Evolutionary conservation across 2,329 filamentous ascomycete genomes (phyloP).

Genomic region (Penicillium italicum): DNA sequence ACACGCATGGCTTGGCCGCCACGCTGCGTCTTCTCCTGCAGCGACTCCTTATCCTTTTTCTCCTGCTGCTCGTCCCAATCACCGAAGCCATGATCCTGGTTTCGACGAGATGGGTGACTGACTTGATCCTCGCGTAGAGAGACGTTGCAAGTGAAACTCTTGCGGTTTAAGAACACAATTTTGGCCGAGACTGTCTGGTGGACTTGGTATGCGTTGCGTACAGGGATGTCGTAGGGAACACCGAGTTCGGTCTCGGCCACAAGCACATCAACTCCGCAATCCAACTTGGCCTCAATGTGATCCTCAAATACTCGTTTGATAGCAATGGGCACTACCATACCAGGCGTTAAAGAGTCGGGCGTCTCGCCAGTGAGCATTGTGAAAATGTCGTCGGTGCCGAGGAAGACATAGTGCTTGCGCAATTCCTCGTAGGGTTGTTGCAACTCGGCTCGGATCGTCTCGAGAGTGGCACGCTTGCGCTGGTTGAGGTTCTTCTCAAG

Average conservation of each 20-base stretch:
- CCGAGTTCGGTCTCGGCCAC: slow-evolving; percentile 80
- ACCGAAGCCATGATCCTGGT: slow-evolving; percentile 67
- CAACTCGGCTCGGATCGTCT: slow-evolving; percentile 91
- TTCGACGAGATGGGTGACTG: slow-evolving; percentile 66
- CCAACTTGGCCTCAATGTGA: slow-evolving; percentile 87
- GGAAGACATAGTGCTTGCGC: slow-evolving; percentile 69
- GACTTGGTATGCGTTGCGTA: slow-evolving; percentile 69
- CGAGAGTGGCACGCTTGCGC: slow-evolving; percentile 89
- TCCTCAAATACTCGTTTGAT: slow-evolving; percentile 86
- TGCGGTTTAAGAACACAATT: slow-evolving; percentile 80
- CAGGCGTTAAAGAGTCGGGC: slow-evolving; percentile 72
- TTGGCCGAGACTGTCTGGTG: slow-evolving; percentile 88
- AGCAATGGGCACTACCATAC: slow-evolving; percentile 89
- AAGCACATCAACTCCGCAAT: slow-evolving; percentile 89
- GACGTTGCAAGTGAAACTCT: slow-evolving; percentile 77
- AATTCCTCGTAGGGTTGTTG: slow-evolving; percentile 93
- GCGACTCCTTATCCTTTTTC: slow-evolving; percentile 72
- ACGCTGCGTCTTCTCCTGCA: slow-evolving; percentile 79
- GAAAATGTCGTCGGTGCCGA: slow-evolving; percentile 77
- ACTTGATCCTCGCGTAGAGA: slow-evolving; percentile 79
- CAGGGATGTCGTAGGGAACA: slow-evolving; percentile 62
- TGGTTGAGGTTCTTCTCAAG: slow-evolving; percentile 90
- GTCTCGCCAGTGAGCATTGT: slow-evolving; percentile 97
- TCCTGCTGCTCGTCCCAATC: slow-evolving; percentile 89
- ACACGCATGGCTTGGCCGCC: slow-evolving; percentile 86